Conservation (phyloP, 1,284 basidiomycete species). For the Schizophyllum amplum region DNA sequence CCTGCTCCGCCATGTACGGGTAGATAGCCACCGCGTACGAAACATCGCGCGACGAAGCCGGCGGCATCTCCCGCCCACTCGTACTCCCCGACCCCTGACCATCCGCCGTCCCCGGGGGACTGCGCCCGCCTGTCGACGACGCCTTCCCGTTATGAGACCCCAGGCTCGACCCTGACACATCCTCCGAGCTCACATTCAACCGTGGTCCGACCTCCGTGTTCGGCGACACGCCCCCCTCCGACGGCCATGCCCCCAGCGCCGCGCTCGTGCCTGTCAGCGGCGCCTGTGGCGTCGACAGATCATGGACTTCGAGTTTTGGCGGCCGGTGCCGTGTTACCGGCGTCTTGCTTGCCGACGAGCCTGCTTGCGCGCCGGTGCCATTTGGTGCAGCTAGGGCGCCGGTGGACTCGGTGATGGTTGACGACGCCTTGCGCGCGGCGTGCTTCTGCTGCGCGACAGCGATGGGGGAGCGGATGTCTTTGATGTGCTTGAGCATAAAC, state of each 20-base stretch:
- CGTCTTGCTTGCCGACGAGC: slow-evolving; percentile 18
- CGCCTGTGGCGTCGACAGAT: slow-evolving; percentile 30
- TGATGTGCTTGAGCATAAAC: slow-evolving; percentile 98
- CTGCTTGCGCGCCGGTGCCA: slow-evolving; percentile 28
- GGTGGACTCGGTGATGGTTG: slow-evolving; percentile 32
- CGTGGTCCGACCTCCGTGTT: not conserved
- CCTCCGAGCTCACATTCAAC: not conserved
- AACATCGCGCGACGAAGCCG: slow-evolving; percentile 47
- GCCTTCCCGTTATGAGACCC: not conserved
- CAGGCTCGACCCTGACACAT: not conserved
- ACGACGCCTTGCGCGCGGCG: slow-evolving; percentile 69
- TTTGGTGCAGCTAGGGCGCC: slow-evolving; percentile 29
- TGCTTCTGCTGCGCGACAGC: slow-evolving; percentile 93
- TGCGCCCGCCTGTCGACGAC: not conserved
- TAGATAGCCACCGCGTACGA: slow-evolving; percentile 90
- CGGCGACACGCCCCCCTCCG: slow-evolving; percentile 7
- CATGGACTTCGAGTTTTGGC: slow-evolving; percentile 58
- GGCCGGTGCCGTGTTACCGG: slow-evolving; percentile 34
- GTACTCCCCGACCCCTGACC: slow-evolving; percentile 4
- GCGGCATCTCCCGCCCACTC: slow-evolving; percentile 34
- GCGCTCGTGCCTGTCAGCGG: slow-evolving; percentile 12
- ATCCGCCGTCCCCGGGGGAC: not conserved
- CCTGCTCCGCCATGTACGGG: slow-evolving; percentile 93
- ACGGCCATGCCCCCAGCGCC: not conserved
- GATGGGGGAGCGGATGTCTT: slow-evolving; percentile 96